Percentiles rank a stretch among this genome's conserved stretches.
These are phyloP conservation scores for Phytophthora palmivora DNA, from an alignment of 352 stramenopile species.

Conservation along the genomic window DNA sequence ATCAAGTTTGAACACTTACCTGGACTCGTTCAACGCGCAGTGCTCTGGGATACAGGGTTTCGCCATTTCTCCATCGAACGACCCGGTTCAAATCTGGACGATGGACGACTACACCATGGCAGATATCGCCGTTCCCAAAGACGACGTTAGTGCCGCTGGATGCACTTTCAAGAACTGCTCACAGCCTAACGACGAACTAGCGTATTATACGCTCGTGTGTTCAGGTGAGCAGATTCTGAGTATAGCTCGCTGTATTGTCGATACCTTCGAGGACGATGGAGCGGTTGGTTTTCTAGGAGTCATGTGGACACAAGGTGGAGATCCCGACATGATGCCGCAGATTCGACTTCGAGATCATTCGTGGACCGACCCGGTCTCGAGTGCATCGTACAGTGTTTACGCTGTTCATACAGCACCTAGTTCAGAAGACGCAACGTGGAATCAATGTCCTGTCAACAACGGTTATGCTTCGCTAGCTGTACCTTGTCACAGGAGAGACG, in stretches of 20 bases:
- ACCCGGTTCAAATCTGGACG: constrained; percentile 30
- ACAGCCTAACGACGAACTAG: constrained; percentile 20
- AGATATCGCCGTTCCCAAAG: constrained; percentile 28
- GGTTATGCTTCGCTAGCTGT: constrained; percentile 29
- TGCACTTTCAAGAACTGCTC: constrained; percentile 38
- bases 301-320: constrained; percentile 38
- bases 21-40: constrained; percentile 38
- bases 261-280: constrained; percentile 20
- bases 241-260: constrained; percentile 35
- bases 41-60: constrained; percentile 53
- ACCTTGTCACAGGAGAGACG: constrained; percentile 19
- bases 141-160: constrained; percentile 7
- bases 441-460: constrained; percentile 21
- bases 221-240: constrained; percentile 43
- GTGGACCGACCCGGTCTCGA: constrained; percentile 32
- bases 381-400: constrained; percentile 23
- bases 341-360: constrained; percentile 33
- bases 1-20: constrained; percentile 27
- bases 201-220: constrained; percentile 33
- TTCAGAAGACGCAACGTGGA: constrained; percentile 14
- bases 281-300: constrained; percentile 14
- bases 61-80: constrained; percentile 20
- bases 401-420: constrained; percentile 25
- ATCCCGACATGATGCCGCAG: constrained; percentile 22
- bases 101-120: constrained; percentile 32